Evolutionary conservation across 1,139 yeast species (phyloP).

Genomic region (Blastobotrys apis): DNA sequence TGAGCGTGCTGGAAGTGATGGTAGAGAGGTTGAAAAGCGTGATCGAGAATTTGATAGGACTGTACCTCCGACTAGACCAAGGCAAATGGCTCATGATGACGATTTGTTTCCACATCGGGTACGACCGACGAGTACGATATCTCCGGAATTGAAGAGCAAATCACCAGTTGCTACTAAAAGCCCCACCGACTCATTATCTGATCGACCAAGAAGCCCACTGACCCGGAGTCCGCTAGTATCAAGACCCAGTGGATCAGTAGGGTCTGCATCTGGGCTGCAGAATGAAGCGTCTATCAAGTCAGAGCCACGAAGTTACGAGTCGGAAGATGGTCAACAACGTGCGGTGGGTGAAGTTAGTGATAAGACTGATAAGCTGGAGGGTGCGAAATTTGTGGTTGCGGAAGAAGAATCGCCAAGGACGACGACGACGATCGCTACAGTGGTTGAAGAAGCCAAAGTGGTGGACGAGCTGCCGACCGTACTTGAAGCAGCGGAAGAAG

Average conservation of each 20-base stretch:
- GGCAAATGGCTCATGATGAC: constrained; percentile 11
- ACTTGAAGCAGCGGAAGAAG: neutral
- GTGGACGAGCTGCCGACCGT: too few relatives aligned
- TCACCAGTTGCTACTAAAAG: neutral
- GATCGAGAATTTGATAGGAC: neutral
- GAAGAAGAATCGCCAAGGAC: too few relatives aligned
- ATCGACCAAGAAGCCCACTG: constrained; percentile 7
- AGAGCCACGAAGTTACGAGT: neutral
- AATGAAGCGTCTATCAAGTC: too few relatives aligned
- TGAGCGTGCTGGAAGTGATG: neutral
- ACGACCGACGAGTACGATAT: constrained; percentile 4
- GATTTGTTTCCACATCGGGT: constrained; percentile 16
- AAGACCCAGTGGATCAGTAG: too few relatives aligned
- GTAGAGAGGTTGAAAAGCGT: constrained; percentile 3
- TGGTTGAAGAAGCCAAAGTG: too few relatives aligned
- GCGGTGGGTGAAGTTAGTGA: neutral
- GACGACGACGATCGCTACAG: too few relatives aligned
- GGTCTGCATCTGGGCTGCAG: too few relatives aligned
- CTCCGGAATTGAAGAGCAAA: neutral
- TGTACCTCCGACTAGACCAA: constrained; percentile 13
- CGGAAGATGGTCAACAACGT: neutral
- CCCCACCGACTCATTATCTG: neutral
- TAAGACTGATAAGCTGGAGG: too few relatives aligned
- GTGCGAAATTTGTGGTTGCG: too few relatives aligned
- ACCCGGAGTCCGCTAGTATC: neutral